Conservation (phyloP, 1,284 basidiomycete genomes). For the Hypsizygus ulmarius region DNA sequence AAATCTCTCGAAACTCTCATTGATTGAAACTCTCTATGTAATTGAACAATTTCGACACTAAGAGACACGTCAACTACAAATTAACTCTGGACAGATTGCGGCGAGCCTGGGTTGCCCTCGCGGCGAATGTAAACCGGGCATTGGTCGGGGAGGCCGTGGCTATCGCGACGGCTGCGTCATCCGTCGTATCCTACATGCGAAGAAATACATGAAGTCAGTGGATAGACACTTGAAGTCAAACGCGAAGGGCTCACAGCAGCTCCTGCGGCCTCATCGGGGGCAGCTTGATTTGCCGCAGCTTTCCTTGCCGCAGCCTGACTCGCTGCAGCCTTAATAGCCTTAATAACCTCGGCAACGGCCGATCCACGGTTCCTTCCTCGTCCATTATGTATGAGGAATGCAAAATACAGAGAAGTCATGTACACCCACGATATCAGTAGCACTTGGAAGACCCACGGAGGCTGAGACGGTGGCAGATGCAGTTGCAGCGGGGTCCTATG, state of each 20-base stretch:
- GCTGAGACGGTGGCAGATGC: background rate
- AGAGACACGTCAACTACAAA: background rate
- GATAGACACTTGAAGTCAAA: background rate
- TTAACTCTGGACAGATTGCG: too few relatives aligned
- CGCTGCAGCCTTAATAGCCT: conserved; percentile 2
- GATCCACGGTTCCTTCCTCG: background rate
- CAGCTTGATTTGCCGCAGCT: background rate
- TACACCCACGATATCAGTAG: background rate
- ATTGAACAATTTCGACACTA: conserved; percentile 8
- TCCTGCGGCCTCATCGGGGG: background rate
- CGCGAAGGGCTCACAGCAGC: background rate
- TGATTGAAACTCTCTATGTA: conserved; percentile 4
- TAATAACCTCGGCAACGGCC: background rate
- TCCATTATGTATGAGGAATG: too few relatives aligned
- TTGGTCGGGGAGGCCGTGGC: too few relatives aligned
- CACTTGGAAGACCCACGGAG: background rate
- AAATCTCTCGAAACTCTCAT: conserved; percentile 3
- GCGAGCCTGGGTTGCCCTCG: too few relatives aligned
- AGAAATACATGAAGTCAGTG: too few relatives aligned
- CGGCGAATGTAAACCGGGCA: too few relatives aligned
- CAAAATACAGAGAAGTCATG: too few relatives aligned
- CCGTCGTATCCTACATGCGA: too few relatives aligned
- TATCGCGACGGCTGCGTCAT: too few relatives aligned
- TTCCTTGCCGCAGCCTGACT: background rate
- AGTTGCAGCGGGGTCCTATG: too few relatives aligned